Base-by-base conservation (phyloP, 202 grass and related monocot species). In the Digitaria exilis region DNA sequence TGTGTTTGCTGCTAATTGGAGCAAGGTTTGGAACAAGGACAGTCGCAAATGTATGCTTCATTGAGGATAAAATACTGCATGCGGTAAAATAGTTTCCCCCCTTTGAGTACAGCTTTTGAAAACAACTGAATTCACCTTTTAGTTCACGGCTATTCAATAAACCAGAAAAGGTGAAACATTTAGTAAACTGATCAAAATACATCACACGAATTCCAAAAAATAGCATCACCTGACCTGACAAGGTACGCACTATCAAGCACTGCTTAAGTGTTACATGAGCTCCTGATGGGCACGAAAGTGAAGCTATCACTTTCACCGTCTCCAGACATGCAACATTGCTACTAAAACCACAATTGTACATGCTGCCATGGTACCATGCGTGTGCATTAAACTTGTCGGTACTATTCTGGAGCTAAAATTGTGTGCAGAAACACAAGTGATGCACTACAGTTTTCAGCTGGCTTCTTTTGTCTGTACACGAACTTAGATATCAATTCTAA, bases 371-470 rank as follows among this genome's bases (percentile, higher is more conserved):
- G 41, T 35, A 77, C 37, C 39, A 28, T 48, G 21, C n/a, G n/a
- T n/a, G 60, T 17, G n/a, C 21, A 59, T 14, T 60, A 14, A 13
- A 44, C 28, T 13, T 84, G 62, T 25, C 10, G 29, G 2, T 48
- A 65, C 29, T 82, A 9, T 69, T 71, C n/a, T 73, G 28, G 4
- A 87, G 44, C 64, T 82, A 77, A 62, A 30, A 29, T 35, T 35
- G 30, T 72, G 59, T 15, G 78, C 3, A 46, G 52, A 31, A 55
- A 57, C 8, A n/a, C n/a, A 24, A 24, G 25, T 34, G 9, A 66
- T 3, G 30, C 16, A 3, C 60, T 86, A 19, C 58, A 67, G 21
- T 34, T 50, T 81, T n/a, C 24, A 34, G 39, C 29, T 45, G 39
- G 19, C 48, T 80, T 79, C 26, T 17, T 9, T 9, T 73, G 28